These are phyloP conservation scores for Amanita rubescens DNA, from an alignment of 768 basidiomycete species.

Conservation along the genomic window DNA sequence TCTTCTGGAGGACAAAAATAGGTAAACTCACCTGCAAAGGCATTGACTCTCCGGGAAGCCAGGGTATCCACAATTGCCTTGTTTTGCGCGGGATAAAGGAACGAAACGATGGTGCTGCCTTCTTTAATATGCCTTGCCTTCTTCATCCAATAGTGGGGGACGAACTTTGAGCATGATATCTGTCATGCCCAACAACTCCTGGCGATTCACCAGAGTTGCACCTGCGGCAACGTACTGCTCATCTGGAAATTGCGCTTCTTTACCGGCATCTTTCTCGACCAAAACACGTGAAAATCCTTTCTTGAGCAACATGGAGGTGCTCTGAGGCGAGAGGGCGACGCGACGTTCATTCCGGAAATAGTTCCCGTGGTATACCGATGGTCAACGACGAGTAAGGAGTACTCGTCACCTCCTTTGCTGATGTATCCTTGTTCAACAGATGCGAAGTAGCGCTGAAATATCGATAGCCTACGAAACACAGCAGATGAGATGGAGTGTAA, in stretches of 20 bases:
- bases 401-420: conserved; percentile 24
- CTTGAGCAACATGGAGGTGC: conserved; percentile 66
- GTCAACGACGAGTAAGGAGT: conserved; percentile 64
- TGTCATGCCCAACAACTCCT: conserved; percentile 57
- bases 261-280: conserved; percentile 66
- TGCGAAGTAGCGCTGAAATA: conserved; percentile 25
- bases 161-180: conserved; percentile 87
- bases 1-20: neutral
- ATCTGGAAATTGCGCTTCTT: conserved; percentile 71
- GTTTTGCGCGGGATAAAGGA: conserved; percentile 81
- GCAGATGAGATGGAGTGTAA: conserved; percentile 1
- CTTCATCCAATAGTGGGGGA: conserved; percentile 59
- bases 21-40: conserved; percentile 52
- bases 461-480: conserved; percentile 20
- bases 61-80: conserved; percentile 63
- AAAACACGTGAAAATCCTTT: conserved; percentile 74
- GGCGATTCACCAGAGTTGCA: conserved; percentile 65
- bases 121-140: conserved; percentile 56
- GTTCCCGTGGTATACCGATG: conserved; percentile 73
- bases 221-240: conserved; percentile 75
- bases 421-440: conserved; percentile 19
- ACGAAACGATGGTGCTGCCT: conserved; percentile 76
- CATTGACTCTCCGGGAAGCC: conserved; percentile 57
- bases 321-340: conserved; percentile 77
- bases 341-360: conserved; percentile 72